These are phyloP conservation scores for Polygonum aviculare DNA, from an alignment of 148 eudicot species.

Conservation along the genomic window DNA sequence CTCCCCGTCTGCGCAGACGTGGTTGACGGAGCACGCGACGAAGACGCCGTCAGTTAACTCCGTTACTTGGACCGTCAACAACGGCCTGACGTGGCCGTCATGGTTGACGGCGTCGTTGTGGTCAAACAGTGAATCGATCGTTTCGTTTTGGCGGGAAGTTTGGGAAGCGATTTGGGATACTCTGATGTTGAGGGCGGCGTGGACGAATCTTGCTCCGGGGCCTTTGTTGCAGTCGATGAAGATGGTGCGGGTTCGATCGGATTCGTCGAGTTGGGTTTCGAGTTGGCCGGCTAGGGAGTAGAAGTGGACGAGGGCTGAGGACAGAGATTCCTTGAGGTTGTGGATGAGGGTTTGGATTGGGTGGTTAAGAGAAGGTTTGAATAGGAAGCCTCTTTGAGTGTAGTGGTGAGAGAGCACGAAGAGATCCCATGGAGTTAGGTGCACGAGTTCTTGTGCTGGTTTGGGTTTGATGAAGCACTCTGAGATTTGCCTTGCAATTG, in stretches of 20 bases:
- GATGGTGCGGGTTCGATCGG: not conserved
- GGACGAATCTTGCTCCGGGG: conserved; percentile 11
- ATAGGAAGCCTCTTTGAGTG: conserved; percentile 37
- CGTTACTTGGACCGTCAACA: conserved; percentile 14
- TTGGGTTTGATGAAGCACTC: conserved; percentile 35
- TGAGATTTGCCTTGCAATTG: conserved; percentile 20
- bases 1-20: conserved; percentile 10
- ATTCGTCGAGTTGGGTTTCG: not conserved
- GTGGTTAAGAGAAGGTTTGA: not conserved
- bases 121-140: conserved; percentile 1
- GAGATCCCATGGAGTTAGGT: conserved; percentile 33
- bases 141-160: not conserved
- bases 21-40: conserved; percentile 9
- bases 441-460: conserved; percentile 12
- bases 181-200: not conserved
- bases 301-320: conserved; percentile 10
- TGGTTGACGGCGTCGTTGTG: conserved; percentile 11
- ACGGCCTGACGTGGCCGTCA: conserved; percentile 11
- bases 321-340: conserved; percentile 5
- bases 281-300: conserved; percentile 11
- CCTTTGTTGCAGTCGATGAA: conserved; percentile 10
- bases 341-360: not conserved
- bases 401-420: conserved; percentile 22
- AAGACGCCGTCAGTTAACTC: conserved; percentile 9
- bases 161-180: not conserved